A percentile compares a stretch with the other conserved stretches of the same genome.
Evolutionary conservation across 768 basidiomycete species (phyloP).

Genomic region (Amanita rubescens): DNA sequence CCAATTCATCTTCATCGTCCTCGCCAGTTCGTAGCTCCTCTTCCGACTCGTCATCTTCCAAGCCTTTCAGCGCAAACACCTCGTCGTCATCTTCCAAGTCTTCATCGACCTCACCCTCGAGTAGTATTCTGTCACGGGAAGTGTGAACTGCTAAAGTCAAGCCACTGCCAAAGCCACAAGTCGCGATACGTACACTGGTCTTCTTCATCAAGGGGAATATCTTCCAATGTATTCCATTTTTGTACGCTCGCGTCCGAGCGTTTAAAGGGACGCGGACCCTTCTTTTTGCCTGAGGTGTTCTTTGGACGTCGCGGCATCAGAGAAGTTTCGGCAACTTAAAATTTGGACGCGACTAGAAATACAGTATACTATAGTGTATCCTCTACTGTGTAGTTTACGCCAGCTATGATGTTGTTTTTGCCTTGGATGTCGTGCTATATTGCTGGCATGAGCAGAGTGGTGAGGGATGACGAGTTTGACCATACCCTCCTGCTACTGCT

Average conservation of each 20-base stretch:
- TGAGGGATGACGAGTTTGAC: background rate
- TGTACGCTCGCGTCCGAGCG: slow-evolving; percentile 46
- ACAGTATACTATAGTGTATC: background rate
- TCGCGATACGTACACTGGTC: slow-evolving; percentile 56
- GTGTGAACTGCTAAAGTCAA: slow-evolving; percentile 47
- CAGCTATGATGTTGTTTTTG: slow-evolving; percentile 1
- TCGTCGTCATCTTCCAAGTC: slow-evolving; percentile 66
- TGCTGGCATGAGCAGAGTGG: background rate
- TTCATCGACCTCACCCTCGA: slow-evolving; percentile 55
- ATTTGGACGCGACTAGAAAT: background rate
- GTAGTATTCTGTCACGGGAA: slow-evolving; percentile 66
- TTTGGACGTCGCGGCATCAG: slow-evolving; percentile 44
- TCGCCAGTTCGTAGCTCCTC: slow-evolving; percentile 32
- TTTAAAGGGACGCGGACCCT: slow-evolving; percentile 38
- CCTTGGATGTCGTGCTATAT: background rate
- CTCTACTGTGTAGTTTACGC: background rate
- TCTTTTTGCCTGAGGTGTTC: slow-evolving; percentile 23
- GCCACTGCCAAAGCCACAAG: background rate
- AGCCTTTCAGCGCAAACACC: slow-evolving; percentile 66
- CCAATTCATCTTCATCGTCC: slow-evolving; percentile 23
- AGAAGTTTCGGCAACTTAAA: slow-evolving; percentile 6
- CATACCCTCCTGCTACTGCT: slow-evolving; percentile 37
- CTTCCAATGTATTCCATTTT: slow-evolving; percentile 59
- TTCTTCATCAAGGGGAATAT: slow-evolving; percentile 72
- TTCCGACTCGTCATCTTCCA: slow-evolving; percentile 42